Base-by-base conservation (phyloP, 768 basidiomycete species). In the Astraeus odoratus region DNA sequence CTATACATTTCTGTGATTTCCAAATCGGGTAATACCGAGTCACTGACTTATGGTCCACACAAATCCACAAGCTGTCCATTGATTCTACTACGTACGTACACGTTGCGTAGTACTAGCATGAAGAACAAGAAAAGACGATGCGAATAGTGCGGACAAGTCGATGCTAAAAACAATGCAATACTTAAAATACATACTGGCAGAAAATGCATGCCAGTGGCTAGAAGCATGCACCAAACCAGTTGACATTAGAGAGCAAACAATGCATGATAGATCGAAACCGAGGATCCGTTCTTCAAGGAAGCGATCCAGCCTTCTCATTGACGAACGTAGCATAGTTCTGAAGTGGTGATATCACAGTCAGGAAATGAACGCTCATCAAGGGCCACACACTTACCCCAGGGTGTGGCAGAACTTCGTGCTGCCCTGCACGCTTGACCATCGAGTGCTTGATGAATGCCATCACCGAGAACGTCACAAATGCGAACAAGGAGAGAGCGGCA, bases 231-330 rank as follows among this genome's bases (percentile, higher is more conserved):
- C 40, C 16, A 27, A 23, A 29, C 27, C 12, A 29, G 27, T 29
- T 29, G 27, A 29, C 27, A 29, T 29, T 15, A 43, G 25, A 42
- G n/a, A 6, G 15, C 25, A 25, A 13, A 16, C 25, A 16, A 30
- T 26, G 25, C 27, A 31, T n/a, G 20, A 46, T 25, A 27, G n/a
- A n/a, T n/a, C n/a, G 4, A 8, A 22, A 19, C 41, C 19, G 19
- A 16, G 20, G 7, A 29, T 23, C 23, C 13, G 13, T 22, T 41
- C 8, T 43, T 61, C 51, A 62, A 31, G 54, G 50, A 27, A 63
- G 48, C 36, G 59, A 39, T 19, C 45, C 50, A 12, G 57, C 48
- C 49, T 63, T 63, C 46, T 64, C 61, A 16, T 48, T 47, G 39
- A 48, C 36, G n/a, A 55, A 53, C 0, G 23, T 3, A 16, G 15